Conservation (phyloP, 1,284 basidiomycete species). For the Apiotrichum siamense region DNA sequence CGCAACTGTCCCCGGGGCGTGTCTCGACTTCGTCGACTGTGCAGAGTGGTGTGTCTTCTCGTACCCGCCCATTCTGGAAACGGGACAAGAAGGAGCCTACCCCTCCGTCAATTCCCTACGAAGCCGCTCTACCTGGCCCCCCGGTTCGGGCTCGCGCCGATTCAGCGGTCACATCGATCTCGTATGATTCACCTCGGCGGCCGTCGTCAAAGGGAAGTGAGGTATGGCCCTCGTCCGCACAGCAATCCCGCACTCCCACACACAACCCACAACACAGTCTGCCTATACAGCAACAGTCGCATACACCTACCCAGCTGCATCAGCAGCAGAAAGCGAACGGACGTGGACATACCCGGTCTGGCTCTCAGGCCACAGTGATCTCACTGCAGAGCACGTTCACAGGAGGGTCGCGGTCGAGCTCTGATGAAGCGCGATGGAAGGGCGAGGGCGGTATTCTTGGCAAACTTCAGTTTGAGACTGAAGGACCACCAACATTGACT, state of each 20-base stretch:
- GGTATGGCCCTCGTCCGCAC: not conserved
- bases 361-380: constrained; percentile 12
- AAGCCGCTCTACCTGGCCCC: not conserved
- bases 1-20: not conserved
- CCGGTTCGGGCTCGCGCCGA: not conserved
- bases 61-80: not conserved
- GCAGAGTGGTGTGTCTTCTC: not conserved
- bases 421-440: constrained; percentile 9
- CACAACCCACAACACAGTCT: not conserved
- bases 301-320: not conserved
- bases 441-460: constrained; percentile 16
- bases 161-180: not conserved
- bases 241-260: too few relatives aligned
- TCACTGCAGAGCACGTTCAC: constrained; percentile 15
- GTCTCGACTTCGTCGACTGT: not conserved
- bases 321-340: not conserved
- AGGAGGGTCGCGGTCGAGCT: constrained; percentile 1
- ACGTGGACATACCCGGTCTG: not conserved
- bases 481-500: not conserved
- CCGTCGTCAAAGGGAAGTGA: too few relatives aligned
- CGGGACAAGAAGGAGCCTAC: not conserved
- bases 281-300: not conserved
- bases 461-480: constrained; percentile 14
- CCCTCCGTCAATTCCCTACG: not conserved
- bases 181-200: not conserved